Conservation (phyloP, 2,329 filamentous ascomycete genomes). For the Pseudodiploospora longispora region DNA sequence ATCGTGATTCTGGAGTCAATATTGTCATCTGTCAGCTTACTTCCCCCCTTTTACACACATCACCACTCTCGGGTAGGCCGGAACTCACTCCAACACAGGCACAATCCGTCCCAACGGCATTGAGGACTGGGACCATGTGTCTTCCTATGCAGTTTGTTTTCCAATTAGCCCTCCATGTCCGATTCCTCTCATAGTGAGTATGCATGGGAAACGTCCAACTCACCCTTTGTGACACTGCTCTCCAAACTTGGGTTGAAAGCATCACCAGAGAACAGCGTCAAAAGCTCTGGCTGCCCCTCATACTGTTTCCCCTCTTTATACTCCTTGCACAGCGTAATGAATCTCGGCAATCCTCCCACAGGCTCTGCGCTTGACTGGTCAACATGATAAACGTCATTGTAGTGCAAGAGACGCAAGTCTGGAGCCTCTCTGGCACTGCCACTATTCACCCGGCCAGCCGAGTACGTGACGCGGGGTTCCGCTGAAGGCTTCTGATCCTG, state of each 20-base stretch:
- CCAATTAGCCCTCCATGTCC: too few relatives aligned
- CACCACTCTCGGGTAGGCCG: slow-evolving; percentile 5
- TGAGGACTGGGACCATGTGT: slow-evolving; percentile 84
- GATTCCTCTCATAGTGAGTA: too few relatives aligned
- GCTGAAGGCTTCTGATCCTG: slow-evolving; percentile 13
- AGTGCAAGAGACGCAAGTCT: slow-evolving; percentile 77
- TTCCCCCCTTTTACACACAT: slow-evolving; percentile 2
- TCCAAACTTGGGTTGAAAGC: slow-evolving; percentile 88
- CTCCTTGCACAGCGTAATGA: slow-evolving; percentile 69
- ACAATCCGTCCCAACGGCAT: slow-evolving; percentile 66
- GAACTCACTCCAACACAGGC: slow-evolving; percentile 70
- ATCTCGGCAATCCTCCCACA: slow-evolving; percentile 71
- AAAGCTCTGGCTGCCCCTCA: slow-evolving; percentile 52
- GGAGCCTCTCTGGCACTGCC: slow-evolving; percentile 29
- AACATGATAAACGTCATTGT: slow-evolving; percentile 91
- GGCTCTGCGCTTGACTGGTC: slow-evolving; percentile 70
- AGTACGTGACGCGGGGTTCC: slow-evolving; percentile 18
- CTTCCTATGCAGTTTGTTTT: slow-evolving; percentile 37
- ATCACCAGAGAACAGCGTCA: slow-evolving; percentile 86
- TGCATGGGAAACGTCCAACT: slow-evolving; percentile 7
- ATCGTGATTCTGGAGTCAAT: slow-evolving; percentile 64
- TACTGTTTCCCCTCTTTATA: slow-evolving; percentile 59
- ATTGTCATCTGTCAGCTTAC: slow-evolving; percentile 5
- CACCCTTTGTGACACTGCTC: slow-evolving; percentile 80
- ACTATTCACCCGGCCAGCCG: slow-evolving; percentile 11